Percentiles rank a stretch among this genome's conserved stretches.
Conservation (phyloP, 73 alveolate genomes). For the Tetrahymena borealis region DNA sequence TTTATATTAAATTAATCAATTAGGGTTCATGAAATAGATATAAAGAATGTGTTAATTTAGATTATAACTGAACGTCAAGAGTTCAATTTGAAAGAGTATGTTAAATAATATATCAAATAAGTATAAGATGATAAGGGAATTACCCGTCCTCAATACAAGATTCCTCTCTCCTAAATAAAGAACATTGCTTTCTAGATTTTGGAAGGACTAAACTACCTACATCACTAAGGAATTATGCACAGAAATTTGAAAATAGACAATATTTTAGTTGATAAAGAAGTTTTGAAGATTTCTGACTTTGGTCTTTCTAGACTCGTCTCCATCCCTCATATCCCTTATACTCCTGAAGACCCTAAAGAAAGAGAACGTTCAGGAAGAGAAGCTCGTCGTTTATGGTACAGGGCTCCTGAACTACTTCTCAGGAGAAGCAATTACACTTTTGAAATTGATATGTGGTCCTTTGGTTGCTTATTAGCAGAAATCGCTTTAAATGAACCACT, state of each 20-base stretch:
- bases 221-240: conserved; percentile 83
- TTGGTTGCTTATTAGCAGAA: conserved; percentile 93
- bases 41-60: conserved; percentile 27
- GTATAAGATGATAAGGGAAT: neutral
- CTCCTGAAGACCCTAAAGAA: conserved; percentile 98
- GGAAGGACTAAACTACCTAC: conserved; percentile 53
- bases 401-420: conserved; percentile 94
- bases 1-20: neutral
- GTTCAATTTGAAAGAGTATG: conserved; percentile 49
- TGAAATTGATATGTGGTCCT: conserved; percentile 92
- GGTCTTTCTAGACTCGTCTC: conserved; percentile 79
- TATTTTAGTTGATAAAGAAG: conserved; percentile 65
- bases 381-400: conserved; percentile 88
- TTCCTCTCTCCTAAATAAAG: neutral
- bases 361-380: conserved; percentile 95
- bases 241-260: conserved; percentile 95
- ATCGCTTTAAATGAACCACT: conserved; percentile 73
- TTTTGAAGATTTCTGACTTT: conserved; percentile 88
- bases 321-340: conserved; percentile 78
- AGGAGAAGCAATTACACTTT: conserved; percentile 74
- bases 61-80: conserved; percentile 50
- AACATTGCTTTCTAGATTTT: conserved; percentile 42
- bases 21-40: conserved; percentile 1
- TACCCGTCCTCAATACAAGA: neutral
- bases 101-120: conserved; percentile 19